Conservation (phyloP, 352 stramenopile genomes). For the Thraustotheca clavata region DNA sequence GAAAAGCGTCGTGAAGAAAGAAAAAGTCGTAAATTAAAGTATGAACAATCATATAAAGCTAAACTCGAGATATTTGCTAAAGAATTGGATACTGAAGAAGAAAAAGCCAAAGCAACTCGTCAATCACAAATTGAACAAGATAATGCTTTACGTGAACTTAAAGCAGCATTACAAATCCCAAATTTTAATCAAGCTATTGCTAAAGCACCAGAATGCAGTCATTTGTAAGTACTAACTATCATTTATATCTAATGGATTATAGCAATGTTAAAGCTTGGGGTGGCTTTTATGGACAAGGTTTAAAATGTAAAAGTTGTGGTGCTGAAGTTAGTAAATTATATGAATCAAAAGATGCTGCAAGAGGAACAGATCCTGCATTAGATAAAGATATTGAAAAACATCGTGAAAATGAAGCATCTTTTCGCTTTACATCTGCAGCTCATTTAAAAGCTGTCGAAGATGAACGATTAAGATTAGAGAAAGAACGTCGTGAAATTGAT, state of each 20-base stretch:
- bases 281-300: slow-evolving; percentile 42
- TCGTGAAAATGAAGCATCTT: slow-evolving; percentile 33
- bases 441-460: slow-evolving; percentile 45
- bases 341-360: slow-evolving; percentile 32
- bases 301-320: slow-evolving; percentile 52
- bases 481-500: slow-evolving; percentile 50
- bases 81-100: too few relatives aligned
- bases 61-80: slow-evolving; percentile 22
- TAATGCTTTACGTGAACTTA: too few relatives aligned
- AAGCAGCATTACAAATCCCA: slow-evolving; percentile 40
- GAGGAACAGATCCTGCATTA: slow-evolving; percentile 38
- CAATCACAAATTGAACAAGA: too few relatives aligned
- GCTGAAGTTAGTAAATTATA: slow-evolving; percentile 57
- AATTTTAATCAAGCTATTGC: slow-evolving; percentile 41
- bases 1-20: slow-evolving; percentile 38
- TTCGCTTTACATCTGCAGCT: slow-evolving; percentile 30
- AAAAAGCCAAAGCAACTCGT: too few relatives aligned
- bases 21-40: slow-evolving; percentile 37
- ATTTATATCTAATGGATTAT: slow-evolving; percentile 34
- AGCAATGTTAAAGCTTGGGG: slow-evolving; percentile 56
- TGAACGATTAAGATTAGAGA: slow-evolving; percentile 58
- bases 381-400: slow-evolving; percentile 45
- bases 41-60: slow-evolving; percentile 36
- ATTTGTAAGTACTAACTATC: slow-evolving; percentile 23
- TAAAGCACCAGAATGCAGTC: neutral